Percentiles rank a stretch among this genome's conserved stretches.
These are phyloP conservation scores for Kodamaea leandrae DNA, from an alignment of 805 yeast genomes.

Conservation along the genomic window DNA sequence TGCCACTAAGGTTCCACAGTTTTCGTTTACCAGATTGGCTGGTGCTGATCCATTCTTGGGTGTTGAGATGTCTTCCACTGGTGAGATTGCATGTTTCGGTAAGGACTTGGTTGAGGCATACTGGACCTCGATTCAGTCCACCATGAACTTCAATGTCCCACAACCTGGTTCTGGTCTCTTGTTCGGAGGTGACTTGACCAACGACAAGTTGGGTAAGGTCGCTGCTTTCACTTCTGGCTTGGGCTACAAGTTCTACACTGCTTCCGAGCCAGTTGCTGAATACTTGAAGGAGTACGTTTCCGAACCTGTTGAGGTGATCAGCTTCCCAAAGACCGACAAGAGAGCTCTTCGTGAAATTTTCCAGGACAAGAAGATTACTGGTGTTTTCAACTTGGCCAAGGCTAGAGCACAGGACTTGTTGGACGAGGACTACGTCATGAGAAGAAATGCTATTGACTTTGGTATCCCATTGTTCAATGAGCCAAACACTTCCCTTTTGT, in stretches of 20 bases:
- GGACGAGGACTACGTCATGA: constrained; percentile 95
- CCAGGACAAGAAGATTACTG: constrained; percentile 77
- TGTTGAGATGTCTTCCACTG: constrained; percentile 99
- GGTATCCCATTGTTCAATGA: constrained; percentile 96
- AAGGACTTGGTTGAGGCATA: constrained; percentile 81
- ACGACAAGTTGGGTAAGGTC: constrained; percentile 68
- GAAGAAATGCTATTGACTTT: constrained; percentile 98
- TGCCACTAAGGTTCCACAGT: constrained; percentile 97
- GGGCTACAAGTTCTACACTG: constrained; percentile 80
- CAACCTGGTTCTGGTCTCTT: constrained; percentile 84
- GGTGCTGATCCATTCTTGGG: constrained; percentile 99
- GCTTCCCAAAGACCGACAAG: constrained; percentile 91
- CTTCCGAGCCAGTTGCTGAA: constrained; percentile 66
- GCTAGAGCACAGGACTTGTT: constrained; percentile 81
- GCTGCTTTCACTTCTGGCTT: constrained; percentile 66
- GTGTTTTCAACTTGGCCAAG: constrained; percentile 89
- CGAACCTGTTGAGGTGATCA: constrained; percentile 61
- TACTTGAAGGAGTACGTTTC: constrained; percentile 57
- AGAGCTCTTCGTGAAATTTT: constrained; percentile 90
- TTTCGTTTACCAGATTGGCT: constrained; percentile 95
- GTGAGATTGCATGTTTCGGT: constrained; percentile 98
- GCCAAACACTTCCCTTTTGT: constrained; percentile 86
- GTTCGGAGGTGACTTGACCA: constrained; percentile 89
- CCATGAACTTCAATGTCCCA: constrained; percentile 96
- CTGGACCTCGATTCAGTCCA: constrained; percentile 96